These are phyloP conservation scores for Exophiala bonariae DNA, from an alignment of 2,329 filamentous ascomycete species.

Conservation along the genomic window DNA sequence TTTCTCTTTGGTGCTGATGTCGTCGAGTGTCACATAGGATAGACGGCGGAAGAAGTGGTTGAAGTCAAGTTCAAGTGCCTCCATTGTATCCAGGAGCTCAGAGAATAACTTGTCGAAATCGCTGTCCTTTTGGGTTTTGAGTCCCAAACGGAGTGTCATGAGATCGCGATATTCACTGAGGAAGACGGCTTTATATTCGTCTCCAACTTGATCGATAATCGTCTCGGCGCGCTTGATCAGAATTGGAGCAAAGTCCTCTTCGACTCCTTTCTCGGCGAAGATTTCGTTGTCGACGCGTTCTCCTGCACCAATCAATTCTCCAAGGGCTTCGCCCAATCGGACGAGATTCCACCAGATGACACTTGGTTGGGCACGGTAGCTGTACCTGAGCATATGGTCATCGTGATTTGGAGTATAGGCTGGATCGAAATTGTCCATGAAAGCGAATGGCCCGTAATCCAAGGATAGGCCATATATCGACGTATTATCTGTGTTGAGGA, in stretches of 20 bases:
- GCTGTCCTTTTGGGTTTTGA: conserved; percentile 65
- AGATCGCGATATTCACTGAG: conserved; percentile 83
- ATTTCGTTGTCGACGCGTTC: conserved; percentile 66
- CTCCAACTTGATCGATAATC: conserved; percentile 75
- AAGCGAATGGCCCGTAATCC: conserved; percentile 95
- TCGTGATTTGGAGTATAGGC: conserved; percentile 96
- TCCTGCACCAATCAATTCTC: conserved; percentile 82
- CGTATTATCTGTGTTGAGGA: conserved; percentile 97
- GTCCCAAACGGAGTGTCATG: conserved; percentile 77
- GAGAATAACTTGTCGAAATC: conserved; percentile 84
- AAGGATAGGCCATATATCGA: conserved; percentile 85
- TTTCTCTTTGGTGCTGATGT: conserved; percentile 65
- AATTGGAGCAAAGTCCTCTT: conserved; percentile 65
- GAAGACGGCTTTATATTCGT: conserved; percentile 88
- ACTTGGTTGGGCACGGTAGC: conserved; percentile 89
- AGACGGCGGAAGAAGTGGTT: conserved; percentile 89
- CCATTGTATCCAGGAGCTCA: conserved; percentile 77
- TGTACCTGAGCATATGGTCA: conserved; percentile 81
- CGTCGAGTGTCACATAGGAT: conserved; percentile 60
- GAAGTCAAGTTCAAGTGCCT: conserved; percentile 84
- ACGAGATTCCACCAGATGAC: conserved; percentile 99
- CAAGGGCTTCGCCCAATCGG: conserved; percentile 82
- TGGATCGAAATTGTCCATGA: conserved; percentile 96
- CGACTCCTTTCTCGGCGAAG: conserved; percentile 73
- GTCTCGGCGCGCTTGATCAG: conserved; percentile 78